Conservation (phyloP, 257 asterid genomes). For the Perilla frutescens region DNA sequence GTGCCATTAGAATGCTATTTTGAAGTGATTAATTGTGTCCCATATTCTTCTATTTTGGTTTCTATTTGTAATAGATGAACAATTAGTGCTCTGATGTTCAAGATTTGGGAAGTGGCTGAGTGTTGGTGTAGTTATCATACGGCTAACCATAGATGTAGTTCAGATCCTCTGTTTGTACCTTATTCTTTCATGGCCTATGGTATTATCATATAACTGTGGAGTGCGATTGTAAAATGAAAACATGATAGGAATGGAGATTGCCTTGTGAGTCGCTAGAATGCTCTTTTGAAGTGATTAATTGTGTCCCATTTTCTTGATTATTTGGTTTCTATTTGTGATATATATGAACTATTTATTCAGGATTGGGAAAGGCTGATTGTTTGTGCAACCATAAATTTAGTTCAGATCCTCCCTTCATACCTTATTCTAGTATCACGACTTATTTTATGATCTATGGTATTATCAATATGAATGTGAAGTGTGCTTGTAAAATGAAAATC, state of each 20-base stretch:
- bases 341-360: not conserved
- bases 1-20: not conserved
- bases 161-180: no score
- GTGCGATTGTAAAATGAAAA: not conserved
- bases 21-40: constrained; percentile 6
- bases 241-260: not conserved
- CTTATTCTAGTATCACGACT: not conserved
- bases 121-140: no score
- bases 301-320: constrained; percentile 19
- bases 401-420: no score
- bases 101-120: not conserved
- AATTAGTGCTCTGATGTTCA: not conserved
- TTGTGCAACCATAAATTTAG: no score
- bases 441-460: not conserved
- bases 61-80: not conserved
- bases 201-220: not conserved
- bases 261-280: not conserved
- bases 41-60: constrained; percentile 25
- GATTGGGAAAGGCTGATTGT: not conserved
- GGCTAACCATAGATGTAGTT: no score
- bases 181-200: not conserved
- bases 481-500: no score
- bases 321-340: constrained; percentile 11
- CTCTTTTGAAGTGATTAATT: constrained; percentile 4
- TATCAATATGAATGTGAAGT: not conserved